Percentiles rank a stretch among this genome's conserved stretches.
Conservation (phyloP, 1,139 yeast species). For the Saccharomyces hybrid region DNA sequence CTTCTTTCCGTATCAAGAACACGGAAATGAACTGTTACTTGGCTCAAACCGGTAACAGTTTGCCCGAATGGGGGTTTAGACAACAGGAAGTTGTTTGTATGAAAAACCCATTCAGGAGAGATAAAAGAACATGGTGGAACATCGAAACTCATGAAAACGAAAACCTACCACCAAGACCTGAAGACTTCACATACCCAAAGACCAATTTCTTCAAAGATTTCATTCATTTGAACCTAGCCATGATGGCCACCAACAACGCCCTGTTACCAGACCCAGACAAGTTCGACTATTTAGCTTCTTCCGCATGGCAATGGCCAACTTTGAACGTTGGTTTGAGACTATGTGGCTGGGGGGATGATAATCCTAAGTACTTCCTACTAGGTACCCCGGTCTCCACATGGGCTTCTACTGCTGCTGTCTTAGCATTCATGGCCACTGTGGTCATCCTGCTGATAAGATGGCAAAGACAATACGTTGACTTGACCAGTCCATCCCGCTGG, state of each 20-base stretch:
- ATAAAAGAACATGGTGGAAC: slow-evolving; percentile 98
- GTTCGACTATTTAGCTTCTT: slow-evolving; percentile 82
- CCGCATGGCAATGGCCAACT: slow-evolving; percentile 98
- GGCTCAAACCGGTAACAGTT: slow-evolving; percentile 66
- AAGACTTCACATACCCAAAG: slow-evolving; percentile 68
- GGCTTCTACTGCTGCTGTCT: slow-evolving; percentile 71
- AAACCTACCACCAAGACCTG: slow-evolving; percentile 62
- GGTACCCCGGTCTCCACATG: slow-evolving; percentile 95
- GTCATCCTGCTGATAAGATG: slow-evolving; percentile 66
- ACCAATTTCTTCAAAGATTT: slow-evolving; percentile 84
- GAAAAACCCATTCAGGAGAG: slow-evolving; percentile 68
- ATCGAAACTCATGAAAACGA: slow-evolving; percentile 77
- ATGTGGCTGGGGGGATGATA: slow-evolving; percentile 87
- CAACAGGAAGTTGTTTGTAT: slow-evolving; percentile 93
- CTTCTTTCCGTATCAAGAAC: slow-evolving; percentile 72
- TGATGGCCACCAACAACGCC: slow-evolving; percentile 98
- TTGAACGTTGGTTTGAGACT: slow-evolving; percentile 85
- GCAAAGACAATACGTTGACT: slow-evolving; percentile 85
- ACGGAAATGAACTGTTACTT: slow-evolving; percentile 72
- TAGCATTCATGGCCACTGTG: slow-evolving; percentile 51
- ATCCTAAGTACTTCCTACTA: slow-evolving; percentile 74
- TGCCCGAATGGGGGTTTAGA: slow-evolving; percentile 98
- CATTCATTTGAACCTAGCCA: slow-evolving; percentile 85
- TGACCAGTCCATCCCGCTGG: slow-evolving; percentile 35
- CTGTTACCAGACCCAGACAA: slow-evolving; percentile 88